These are phyloP conservation scores for Nematodospora valgi DNA, from an alignment of 805 yeast genomes.

Conservation along the genomic window DNA sequence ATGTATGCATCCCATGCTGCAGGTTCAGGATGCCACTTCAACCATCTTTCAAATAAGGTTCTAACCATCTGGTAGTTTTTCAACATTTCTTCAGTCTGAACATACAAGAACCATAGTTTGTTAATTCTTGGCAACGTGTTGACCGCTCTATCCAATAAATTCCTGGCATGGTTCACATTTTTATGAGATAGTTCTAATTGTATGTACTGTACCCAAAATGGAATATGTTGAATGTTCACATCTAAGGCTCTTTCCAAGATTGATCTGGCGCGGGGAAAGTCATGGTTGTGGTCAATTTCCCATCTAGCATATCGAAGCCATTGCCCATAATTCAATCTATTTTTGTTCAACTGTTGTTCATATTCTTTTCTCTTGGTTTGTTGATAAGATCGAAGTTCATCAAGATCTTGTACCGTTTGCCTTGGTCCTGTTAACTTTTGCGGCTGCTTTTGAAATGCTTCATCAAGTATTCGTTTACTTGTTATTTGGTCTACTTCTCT, in stretches of 20 bases:
- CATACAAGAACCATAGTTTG: slow-evolving; percentile 83
- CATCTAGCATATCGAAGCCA: slow-evolving; percentile 92
- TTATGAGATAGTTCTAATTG: slow-evolving; percentile 70
- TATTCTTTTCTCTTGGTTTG: slow-evolving; percentile 74
- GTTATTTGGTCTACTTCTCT: slow-evolving; percentile 31
- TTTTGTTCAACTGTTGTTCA: slow-evolving; percentile 84
- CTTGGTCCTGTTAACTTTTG: slow-evolving; percentile 24
- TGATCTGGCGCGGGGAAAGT: slow-evolving; percentile 76
- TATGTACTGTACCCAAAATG: slow-evolving; percentile 82
- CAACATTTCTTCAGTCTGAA: slow-evolving; percentile 76
- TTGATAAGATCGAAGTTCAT: slow-evolving; percentile 75
- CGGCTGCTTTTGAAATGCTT: slow-evolving; percentile 27
- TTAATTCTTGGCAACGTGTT: slow-evolving; percentile 72
- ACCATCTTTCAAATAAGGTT: slow-evolving; percentile 73
- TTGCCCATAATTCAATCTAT: slow-evolving; percentile 76
- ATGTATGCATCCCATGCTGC: slow-evolving; percentile 75
- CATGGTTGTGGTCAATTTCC: slow-evolving; percentile 74
- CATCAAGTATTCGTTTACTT: slow-evolving; percentile 34
- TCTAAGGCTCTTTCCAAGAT: slow-evolving; percentile 83
- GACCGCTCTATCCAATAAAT: slow-evolving; percentile 75
- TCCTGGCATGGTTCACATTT: slow-evolving; percentile 85
- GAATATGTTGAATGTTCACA: slow-evolving; percentile 70
- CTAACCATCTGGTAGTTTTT: slow-evolving; percentile 62
- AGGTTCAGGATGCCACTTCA: slow-evolving; percentile 65
- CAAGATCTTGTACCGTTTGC: slow-evolving; percentile 58